These are phyloP conservation scores for Kazachstania sp. DNA, from an alignment of 1,139 yeast genomes.

Conservation along the genomic window DNA sequence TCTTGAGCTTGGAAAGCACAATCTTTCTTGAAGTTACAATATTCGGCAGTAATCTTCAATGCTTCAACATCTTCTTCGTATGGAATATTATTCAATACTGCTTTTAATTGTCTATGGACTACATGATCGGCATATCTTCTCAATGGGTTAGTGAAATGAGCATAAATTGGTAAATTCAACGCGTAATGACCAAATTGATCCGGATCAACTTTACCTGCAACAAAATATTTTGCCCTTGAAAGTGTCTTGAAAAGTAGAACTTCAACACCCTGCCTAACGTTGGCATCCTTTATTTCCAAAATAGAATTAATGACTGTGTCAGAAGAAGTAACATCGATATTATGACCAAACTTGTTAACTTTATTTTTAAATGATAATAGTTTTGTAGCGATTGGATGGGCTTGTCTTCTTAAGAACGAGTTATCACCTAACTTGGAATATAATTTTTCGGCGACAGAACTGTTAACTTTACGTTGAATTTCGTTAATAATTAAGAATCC, in stretches of 20 bases:
- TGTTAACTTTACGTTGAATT: constrained; percentile 70
- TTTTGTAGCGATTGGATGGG: constrained; percentile 74
- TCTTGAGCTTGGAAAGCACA: constrained; percentile 92
- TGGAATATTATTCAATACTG: constrained; percentile 41
- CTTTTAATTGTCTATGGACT: constrained; percentile 84
- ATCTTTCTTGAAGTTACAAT: constrained; percentile 91
- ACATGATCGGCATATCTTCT: constrained; percentile 87
- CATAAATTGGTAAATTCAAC: constrained; percentile 73
- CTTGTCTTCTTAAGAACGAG: constrained; percentile 81
- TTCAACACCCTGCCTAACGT: constrained; percentile 67
- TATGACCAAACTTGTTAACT: constrained; percentile 43
- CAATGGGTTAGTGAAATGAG: constrained; percentile 87
- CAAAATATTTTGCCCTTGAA: constrained; percentile 76
- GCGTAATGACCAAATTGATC: constrained; percentile 74
- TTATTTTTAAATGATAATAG: constrained; percentile 72
- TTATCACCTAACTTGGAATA: constrained; percentile 70
- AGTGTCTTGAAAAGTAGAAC: constrained; percentile 73
- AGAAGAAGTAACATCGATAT: constrained; percentile 66
- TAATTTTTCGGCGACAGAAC: constrained; percentile 75
- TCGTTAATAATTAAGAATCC: constrained; percentile 63
- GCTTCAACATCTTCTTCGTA: constrained; percentile 55
- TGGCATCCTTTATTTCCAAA: constrained; percentile 52
- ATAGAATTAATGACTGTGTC: constrained; percentile 69
- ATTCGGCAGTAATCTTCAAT: constrained; percentile 74
- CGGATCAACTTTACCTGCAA: constrained; percentile 82